Base-by-base conservation (phyloP, 1,284 basidiomycete species). In the Dichomitus squalens region DNA sequence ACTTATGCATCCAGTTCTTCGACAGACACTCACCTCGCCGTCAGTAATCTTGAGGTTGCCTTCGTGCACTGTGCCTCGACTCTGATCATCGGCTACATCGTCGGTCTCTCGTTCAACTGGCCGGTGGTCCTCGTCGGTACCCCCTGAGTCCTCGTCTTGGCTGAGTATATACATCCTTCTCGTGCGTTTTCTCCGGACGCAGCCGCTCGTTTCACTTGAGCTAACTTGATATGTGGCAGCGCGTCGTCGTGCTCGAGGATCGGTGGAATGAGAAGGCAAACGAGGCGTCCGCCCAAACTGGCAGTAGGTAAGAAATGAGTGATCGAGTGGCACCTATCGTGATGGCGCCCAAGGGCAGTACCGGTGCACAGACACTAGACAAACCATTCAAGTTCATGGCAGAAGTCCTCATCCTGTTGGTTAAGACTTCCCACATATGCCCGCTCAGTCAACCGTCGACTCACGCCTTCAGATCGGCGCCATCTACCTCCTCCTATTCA, bases 161-260 rank as follows among this genome's bases (percentile, higher is more conserved):
- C 89, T 2, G 96, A 96, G n/a, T n/a, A n/a, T n/a, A 36, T 96
- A 92, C 68, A 90, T 97, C 61, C 92, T 95, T 62, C 79, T 95
- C 64, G 83, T 88, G 48, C 35, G 40, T 44, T 7, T 8, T 9
- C 41, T 7, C n/a, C 18, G 35, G 25, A 4, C n/a, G 11, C 21
- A 23, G 27, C 7, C 25, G 5, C 20, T 2, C n/a, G n/a, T n/a
- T n/a, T n/a, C n/a, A 56, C 49, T 38, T 51, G 60, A 46, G 57
- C 14, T 48, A 6, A 47, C 23, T 55, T n/a, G 11, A 1, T 11
- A 20, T 20, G 14, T 36, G 29, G 41, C 63, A 89, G 84, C 90
- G 80, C 39, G 86, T 92, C 54, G 88, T 93, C 59, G 87, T 95
- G 0, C 76, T 95, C 63, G 96, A 96, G 74, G 94, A 96, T 68